Conservation (phyloP, 164 flowering plant species). For the Stephania japonica region DNA sequence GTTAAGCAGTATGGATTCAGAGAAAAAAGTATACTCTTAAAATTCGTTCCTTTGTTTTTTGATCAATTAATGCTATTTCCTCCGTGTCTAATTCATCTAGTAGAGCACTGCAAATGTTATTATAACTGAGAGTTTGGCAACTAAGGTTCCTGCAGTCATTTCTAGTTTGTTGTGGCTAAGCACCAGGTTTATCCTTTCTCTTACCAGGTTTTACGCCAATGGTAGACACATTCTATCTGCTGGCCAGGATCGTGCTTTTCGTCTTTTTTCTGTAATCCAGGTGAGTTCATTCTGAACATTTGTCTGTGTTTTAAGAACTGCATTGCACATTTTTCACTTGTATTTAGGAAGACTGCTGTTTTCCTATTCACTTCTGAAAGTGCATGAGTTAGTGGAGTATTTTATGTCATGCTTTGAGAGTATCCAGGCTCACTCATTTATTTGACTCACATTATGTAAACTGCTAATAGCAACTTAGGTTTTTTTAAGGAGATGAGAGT, state of each 20-base stretch:
- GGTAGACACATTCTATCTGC: conserved; percentile 96
- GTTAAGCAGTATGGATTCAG: not conserved
- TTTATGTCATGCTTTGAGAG: not conserved
- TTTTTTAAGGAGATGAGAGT: not conserved
- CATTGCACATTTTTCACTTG: not conserved
- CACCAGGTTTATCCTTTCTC: not conserved
- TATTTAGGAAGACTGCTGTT: not conserved
- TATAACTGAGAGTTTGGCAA: not conserved
- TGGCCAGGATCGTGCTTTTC: conserved; percentile 98
- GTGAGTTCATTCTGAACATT: conserved; percentile 21
- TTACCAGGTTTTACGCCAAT: conserved; percentile 77
- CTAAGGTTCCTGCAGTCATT: not conserved
- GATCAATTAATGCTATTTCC: not conserved
- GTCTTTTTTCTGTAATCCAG: conserved; percentile 90
- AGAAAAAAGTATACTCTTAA: not conserved
- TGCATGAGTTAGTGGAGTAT: not conserved
- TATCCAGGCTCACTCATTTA: not conserved
- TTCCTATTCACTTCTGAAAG: too few species aligned
- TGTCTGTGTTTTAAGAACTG: not conserved
- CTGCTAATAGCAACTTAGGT: not conserved
- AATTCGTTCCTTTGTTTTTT: not conserved
- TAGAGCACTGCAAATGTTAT: not conserved
- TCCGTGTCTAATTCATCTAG: not conserved
- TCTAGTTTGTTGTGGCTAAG: too few species aligned
- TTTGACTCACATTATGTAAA: too few species aligned